Conservation (phyloP, 2,329 filamentous ascomycete species). For the Curvularia sp. region DNA sequence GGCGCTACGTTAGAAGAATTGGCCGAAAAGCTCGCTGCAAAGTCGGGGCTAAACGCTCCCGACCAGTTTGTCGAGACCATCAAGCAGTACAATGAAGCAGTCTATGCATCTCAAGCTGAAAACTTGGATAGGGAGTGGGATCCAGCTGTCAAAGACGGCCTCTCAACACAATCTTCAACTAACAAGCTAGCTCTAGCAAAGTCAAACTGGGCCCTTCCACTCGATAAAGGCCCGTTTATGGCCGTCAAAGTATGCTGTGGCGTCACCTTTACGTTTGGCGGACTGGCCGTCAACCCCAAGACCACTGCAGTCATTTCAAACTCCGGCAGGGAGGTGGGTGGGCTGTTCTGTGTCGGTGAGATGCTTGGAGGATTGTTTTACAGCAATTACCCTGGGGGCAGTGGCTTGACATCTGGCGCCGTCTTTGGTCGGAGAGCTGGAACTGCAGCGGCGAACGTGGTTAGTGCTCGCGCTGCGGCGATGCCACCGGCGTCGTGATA, state of each 20-base stretch:
- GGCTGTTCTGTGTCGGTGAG: constrained; percentile 68
- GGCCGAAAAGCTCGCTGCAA: constrained; percentile 56
- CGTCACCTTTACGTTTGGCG: constrained; percentile 74
- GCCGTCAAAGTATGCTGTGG: constrained; percentile 71
- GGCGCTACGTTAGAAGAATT: constrained; percentile 63
- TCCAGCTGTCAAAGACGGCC: constrained; percentile 66
- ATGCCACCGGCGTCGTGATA: neutral
- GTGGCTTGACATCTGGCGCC: constrained; percentile 65
- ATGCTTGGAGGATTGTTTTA: constrained; percentile 63
- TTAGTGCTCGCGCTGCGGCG: neutral
- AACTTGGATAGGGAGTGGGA: constrained; percentile 61
- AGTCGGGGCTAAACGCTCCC: constrained; percentile 57
- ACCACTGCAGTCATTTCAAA: constrained; percentile 61
- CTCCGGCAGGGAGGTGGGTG: constrained; percentile 58
- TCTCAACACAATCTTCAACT: constrained; percentile 64
- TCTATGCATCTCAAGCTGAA: constrained; percentile 56
- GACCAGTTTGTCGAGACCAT: constrained; percentile 62
- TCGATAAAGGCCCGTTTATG: constrained; percentile 65
- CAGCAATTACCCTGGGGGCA: constrained; percentile 67
- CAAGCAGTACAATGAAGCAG: constrained; percentile 65
- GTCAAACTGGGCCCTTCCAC: constrained; percentile 70
- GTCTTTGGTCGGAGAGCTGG: constrained; percentile 61
- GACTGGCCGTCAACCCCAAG: constrained; percentile 63
- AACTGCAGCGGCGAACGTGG: constrained; percentile 29
- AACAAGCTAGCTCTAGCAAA: constrained; percentile 61